Evolutionary conservation across 2,329 filamentous ascomycete species (phyloP), one percentile per base, ranked within the genome.

Genomic region (Botryotinia globosa): DNA sequence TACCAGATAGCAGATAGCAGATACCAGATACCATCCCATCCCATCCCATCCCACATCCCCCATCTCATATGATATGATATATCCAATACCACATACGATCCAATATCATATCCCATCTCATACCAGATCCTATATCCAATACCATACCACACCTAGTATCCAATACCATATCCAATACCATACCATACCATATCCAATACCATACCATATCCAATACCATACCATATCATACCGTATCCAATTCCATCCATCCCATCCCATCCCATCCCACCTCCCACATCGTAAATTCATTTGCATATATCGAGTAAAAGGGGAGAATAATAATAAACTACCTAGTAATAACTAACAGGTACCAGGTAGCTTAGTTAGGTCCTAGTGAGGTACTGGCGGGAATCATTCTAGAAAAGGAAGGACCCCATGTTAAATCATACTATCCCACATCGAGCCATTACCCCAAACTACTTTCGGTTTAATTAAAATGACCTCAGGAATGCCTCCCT

Each of bases 341-440:
- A 69, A 39, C 37, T 39, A 39, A 39, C 44, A 59, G 66, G 34
- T 34, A n/a, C 48, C 25, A 16, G 48, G 48, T 54, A 54, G 48
- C 48, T 54, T 29, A 29, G 14, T 18, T 29, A 29, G 51, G 1
- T 18, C 29, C 14, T 29, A 56, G 51, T 29, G 51, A 69, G 66
- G 66, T 69, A 69, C 54, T 69, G 58, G 66, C 54, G 51, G 61
- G 37, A 63, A 37, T 66, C 44, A 42, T 42, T 63, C 37, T 63
- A 25, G 39, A n/a, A 42, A 7, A 63, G 61, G 61, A 63, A 42
- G 34, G 37, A 63, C 25, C 25, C 25, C 37, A 61, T 61, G 58
- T 25, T 39, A 56, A 32, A 18, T 66, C 20, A 34, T 7, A 65
- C 63, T 37, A 25, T 65, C 1, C 63, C 44, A 7, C 3, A 39